Conservation (phyloP, 768 basidiomycete species). For the Tricholoma matsutake region DNA sequence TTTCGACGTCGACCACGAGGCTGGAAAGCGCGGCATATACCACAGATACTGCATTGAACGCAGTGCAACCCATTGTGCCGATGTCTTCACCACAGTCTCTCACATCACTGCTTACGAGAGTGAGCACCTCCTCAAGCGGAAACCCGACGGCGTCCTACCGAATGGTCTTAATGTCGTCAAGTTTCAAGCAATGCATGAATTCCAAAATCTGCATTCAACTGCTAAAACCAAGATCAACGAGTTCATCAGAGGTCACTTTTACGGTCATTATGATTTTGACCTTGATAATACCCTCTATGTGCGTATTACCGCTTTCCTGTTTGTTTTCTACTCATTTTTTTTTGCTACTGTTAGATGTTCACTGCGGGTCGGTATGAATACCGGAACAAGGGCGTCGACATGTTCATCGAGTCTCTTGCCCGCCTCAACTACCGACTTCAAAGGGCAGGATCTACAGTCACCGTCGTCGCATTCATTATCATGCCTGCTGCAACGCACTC, state of each 20-base stretch:
- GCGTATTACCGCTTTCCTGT: constrained; percentile 18
- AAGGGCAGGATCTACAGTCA: constrained; percentile 63
- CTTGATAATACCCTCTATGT: constrained; percentile 89
- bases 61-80: constrained; percentile 89
- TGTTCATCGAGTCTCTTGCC: constrained; percentile 98
- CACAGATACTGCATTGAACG: constrained; percentile 98
- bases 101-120: constrained; percentile 98
- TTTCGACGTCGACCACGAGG: constrained; percentile 99
- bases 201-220: constrained; percentile 91
- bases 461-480: constrained; percentile 97
- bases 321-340: not conserved
- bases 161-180: constrained; percentile 99
- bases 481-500: constrained; percentile 97
- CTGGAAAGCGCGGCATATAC: constrained; percentile 98
- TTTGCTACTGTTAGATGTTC: constrained; percentile 69
- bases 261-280: constrained; percentile 96
- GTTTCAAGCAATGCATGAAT: constrained; percentile 99
- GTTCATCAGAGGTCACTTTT: constrained; percentile 96
- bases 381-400: constrained; percentile 98
- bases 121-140: constrained; percentile 95
- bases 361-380: constrained; percentile 99
- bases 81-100: constrained; percentile 96
- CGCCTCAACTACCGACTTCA: constrained; percentile 60
- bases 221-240: constrained; percentile 99
- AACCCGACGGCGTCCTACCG: constrained; percentile 94